Base-by-base conservation (phyloP, 2,329 filamentous ascomycete genomes). In the Cercospora sp. region DNA sequence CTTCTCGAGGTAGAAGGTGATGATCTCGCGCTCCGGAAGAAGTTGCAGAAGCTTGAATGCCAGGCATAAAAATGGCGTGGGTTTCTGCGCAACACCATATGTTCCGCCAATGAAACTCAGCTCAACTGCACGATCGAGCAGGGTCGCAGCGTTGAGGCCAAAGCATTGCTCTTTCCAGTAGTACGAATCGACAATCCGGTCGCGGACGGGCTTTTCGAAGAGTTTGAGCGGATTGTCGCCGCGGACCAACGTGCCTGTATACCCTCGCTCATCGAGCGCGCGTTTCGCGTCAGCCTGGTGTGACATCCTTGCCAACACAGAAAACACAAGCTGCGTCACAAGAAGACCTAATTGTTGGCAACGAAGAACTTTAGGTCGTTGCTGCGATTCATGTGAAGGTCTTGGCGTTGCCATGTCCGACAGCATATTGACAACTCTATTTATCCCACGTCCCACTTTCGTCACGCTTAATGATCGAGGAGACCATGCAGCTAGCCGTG, bases 161-260 rank as follows among this genome's bases (percentile, higher is more conserved):
- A 98, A 99, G 79, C 95, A 97, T 82, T 97, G 94, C 82, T 98
- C 95, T 81, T 97, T 97, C 91, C 93, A 99, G 84, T 97, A 99
- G 82, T 97, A 96, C 63, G 89, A 92, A 77, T 97, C 93, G 73
- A 94, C 89, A 80, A 99, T 97, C 78, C 95, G 93, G 81, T 99
- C 95, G 77, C 92, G 91, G 72, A 97, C 93, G 48, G 93, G 91
- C 80, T 97, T 97, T 80, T 98, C 94, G 86, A 98, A 91, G 68
- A 98, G 91, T 4, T 91, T 94, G n/a, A 93, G 92, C 0, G 94
- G 94, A 82, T 97, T 97, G 76, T 96, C 90, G 69, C 93, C 93
- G 78, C 94, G 93, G 71, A 95, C 90, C 23, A 96, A 87, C 40
- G 89, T 81, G 57, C 90, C 91, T 12, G 83, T 85, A 78, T 92